A percentile compares a stretch with the other conserved stretches of the same genome.
phyloP scores from a whole-genome alignment of 768 basidiomycete genomes.

The Termitomyces sp. region DNA sequence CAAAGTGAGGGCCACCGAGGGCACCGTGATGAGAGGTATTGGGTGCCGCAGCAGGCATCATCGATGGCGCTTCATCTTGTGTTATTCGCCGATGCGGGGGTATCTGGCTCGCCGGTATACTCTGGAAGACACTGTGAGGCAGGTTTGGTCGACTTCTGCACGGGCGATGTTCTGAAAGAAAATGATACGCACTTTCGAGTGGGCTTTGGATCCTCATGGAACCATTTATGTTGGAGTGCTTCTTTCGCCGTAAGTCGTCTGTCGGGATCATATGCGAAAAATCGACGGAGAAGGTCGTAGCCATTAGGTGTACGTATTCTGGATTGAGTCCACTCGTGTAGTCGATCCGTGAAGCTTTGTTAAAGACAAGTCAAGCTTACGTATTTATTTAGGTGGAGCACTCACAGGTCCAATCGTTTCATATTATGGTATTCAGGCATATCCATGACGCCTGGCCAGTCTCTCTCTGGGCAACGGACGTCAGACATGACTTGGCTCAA shows the following conservation, averaged over 20 bases:
- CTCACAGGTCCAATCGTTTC: conserved; percentile 71
- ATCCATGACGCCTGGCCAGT: conserved; percentile 81
- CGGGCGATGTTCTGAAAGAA: not conserved
- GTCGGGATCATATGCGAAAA: conserved; percentile 92
- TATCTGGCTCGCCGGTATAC: conserved; percentile 54
- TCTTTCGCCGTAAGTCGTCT: conserved; percentile 77
- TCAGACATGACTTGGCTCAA: not conserved
- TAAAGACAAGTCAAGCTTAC: not conserved
- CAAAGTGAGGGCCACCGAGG: conserved; percentile 30
- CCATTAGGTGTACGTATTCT: conserved; percentile 58
- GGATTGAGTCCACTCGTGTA: conserved; percentile 70
- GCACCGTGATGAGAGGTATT: conserved; percentile 37
- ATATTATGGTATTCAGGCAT: conserved; percentile 89
- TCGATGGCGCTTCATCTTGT: conserved; percentile 86
- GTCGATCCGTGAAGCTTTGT: conserved; percentile 45
- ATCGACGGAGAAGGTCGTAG: conserved; percentile 76
- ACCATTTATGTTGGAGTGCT: conserved; percentile 86
- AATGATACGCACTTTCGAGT: conserved; percentile 66
- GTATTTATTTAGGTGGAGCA: conserved; percentile 4
- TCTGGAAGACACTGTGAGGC: conserved; percentile 65
- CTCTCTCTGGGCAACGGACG: conserved; percentile 47
- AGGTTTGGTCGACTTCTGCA: not conserved
- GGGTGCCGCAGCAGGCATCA: conserved; percentile 62
- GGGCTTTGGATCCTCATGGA: conserved; percentile 83
- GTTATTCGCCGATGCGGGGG: conserved; percentile 89